Evolutionary conservation across 352 stramenopile genomes (phyloP).

Genomic region (Phytophthora fragariae): DNA sequence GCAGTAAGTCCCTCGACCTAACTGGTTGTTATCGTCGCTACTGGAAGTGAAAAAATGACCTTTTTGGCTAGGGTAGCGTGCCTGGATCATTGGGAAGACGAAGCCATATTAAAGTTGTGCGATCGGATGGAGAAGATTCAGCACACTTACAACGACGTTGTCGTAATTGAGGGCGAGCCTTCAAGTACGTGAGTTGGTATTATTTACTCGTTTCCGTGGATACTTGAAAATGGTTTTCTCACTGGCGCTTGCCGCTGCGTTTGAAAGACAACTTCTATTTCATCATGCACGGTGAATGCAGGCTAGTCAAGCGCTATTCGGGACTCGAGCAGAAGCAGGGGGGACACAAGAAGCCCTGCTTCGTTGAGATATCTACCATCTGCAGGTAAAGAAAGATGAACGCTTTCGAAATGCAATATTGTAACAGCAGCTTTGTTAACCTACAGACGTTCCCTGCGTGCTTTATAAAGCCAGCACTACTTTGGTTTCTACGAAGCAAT

Average conservation of each 20-base stretch:
- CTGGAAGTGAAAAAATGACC: constrained; percentile 64
- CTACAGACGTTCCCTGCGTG: neutral
- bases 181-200: constrained; percentile 46
- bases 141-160: constrained; percentile 71
- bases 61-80: constrained; percentile 55
- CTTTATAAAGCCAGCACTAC: constrained; percentile 56
- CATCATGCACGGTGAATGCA: constrained; percentile 69
- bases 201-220: neutral
- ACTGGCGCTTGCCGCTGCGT: neutral
- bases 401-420: neutral
- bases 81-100: constrained; percentile 73
- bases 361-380: constrained; percentile 67
- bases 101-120: constrained; percentile 62
- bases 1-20: neutral
- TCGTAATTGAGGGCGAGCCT: constrained; percentile 61
- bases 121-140: constrained; percentile 70
- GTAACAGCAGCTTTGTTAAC: constrained; percentile 6
- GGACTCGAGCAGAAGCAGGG: constrained; percentile 24
- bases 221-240: neutral
- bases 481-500: constrained; percentile 71
- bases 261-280: constrained; percentile 66
- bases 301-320: constrained; percentile 63
- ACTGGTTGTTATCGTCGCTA: neutral
- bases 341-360: constrained; percentile 34
- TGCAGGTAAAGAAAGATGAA: constrained; percentile 40